A percentile compares a stretch with the other conserved stretches of the same genome.
phyloP scores from a whole-genome alignment of 441 rosid genomes.

The Erysimum pusillum region DNA sequence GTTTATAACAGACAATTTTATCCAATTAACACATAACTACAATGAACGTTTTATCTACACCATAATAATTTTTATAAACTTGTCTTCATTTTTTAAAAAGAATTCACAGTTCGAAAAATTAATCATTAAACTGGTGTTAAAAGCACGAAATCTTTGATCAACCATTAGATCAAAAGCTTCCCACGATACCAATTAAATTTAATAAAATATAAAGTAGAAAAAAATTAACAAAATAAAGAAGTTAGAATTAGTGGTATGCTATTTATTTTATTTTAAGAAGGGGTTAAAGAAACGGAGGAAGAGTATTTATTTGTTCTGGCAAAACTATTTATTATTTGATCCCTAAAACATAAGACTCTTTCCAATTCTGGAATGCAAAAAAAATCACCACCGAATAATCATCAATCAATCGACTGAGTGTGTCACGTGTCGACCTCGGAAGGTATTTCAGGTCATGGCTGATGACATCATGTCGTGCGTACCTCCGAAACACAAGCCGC shows the following conservation, averaged over 20 bases:
- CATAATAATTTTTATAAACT: too few relatives aligned
- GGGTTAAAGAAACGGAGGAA: neutral
- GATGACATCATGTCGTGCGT: slow-evolving; percentile 42
- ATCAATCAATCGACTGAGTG: neutral
- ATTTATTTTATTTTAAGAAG: too few relatives aligned
- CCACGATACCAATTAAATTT: neutral
- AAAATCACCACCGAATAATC: neutral
- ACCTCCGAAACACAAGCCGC: slow-evolving; percentile 35
- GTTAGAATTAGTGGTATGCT: too few relatives aligned
- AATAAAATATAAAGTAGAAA: neutral
- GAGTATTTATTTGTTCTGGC: neutral
- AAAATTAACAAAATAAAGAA: neutral
- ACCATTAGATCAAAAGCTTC: neutral
- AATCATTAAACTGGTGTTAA: neutral
- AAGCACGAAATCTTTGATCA: slow-evolving; percentile 1
- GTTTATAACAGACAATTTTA: neutral
- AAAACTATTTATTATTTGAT: slow-evolving; percentile 5
- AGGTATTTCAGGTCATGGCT: slow-evolving; percentile 3
- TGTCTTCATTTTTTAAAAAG: too few relatives aligned
- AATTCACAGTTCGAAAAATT: too few relatives aligned
- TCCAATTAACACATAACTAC: neutral
- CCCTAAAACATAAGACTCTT: slow-evolving; percentile 26
- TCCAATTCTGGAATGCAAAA: slow-evolving; percentile 27
- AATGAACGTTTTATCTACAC: too few relatives aligned
- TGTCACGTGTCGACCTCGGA: slow-evolving; percentile 26